Conservation (phyloP, 1,284 basidiomycete genomes). For the Melanopsichium pennsylvanicum region DNA sequence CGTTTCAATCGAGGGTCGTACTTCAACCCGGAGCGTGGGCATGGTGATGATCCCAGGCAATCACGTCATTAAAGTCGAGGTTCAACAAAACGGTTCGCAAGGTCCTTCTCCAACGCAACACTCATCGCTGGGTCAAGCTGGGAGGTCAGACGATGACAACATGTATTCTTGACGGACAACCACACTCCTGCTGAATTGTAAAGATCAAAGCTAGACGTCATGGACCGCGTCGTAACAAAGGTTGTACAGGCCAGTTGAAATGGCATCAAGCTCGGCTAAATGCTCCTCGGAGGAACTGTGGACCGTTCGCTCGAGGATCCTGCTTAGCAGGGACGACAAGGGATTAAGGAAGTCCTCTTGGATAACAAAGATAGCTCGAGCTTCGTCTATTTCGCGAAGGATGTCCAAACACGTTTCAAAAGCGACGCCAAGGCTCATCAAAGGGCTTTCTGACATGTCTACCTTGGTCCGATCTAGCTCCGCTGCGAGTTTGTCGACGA, state of each 20-base stretch:
- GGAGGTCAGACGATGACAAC: conserved; percentile 34
- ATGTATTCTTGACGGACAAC: conserved; percentile 25
- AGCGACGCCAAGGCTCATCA: not conserved
- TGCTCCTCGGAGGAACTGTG: not conserved
- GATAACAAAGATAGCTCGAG: not conserved
- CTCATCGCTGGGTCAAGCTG: conserved; percentile 15
- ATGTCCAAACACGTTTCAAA: conserved; percentile 2
- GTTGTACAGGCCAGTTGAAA: conserved; percentile 8
- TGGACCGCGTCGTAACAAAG: not conserved
- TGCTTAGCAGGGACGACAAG: conserved; percentile 4
- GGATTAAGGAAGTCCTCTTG: not conserved
- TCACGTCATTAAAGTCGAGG: conserved; percentile 39
- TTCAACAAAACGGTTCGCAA: conserved; percentile 14
- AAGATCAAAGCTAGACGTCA: not conserved
- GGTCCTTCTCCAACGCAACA: not conserved
- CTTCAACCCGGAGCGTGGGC: conserved; percentile 44
- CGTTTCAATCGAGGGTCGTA: conserved; percentile 2
- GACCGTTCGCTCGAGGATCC: not conserved
- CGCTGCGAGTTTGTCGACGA: too few relatives aligned
- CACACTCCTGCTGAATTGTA: not conserved
- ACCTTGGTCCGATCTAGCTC: too few relatives aligned
- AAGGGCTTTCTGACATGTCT: too few relatives aligned
- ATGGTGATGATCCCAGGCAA: conserved; percentile 57
- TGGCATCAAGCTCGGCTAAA: conserved; percentile 12
- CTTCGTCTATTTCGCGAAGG: not conserved